Conservation (phyloP, 768 basidiomycete genomes). For the Podaxis pistillaris region DNA sequence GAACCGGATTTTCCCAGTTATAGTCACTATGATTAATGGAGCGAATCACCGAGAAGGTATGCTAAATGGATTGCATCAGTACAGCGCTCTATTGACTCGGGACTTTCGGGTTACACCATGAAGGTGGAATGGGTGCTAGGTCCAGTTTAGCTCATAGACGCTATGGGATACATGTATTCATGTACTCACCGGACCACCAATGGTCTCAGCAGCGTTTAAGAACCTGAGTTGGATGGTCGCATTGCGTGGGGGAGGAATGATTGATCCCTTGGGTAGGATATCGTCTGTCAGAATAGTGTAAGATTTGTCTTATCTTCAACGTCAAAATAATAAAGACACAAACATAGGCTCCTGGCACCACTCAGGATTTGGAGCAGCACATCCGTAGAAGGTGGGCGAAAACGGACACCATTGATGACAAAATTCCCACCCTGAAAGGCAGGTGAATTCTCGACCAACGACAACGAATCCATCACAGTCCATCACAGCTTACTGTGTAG, state of each 20-base stretch:
- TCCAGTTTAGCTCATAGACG: background rate
- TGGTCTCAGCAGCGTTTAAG: background rate
- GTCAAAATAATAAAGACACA: background rate
- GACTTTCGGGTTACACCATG: constrained; percentile 23
- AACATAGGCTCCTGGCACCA: constrained; percentile 23
- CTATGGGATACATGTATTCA: too few species aligned
- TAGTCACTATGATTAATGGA: constrained; percentile 4
- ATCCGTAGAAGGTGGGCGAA: constrained; percentile 30
- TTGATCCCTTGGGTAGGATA: constrained; percentile 36
- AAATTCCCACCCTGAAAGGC: constrained; percentile 12
- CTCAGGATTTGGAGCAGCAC: constrained; percentile 34
- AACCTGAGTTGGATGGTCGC: background rate
- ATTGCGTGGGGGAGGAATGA: constrained; percentile 39
- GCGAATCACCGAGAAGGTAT: constrained; percentile 12
- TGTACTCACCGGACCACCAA: constrained; percentile 6
- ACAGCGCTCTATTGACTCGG: background rate
- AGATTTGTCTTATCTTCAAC: background rate
- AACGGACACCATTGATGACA: constrained; percentile 24
- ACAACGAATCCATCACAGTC: background rate
- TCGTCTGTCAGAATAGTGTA: background rate
- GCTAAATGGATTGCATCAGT: constrained; percentile 19
- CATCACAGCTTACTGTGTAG: background rate
- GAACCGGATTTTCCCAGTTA: constrained; percentile 11
- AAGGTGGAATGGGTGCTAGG: constrained; percentile 15
- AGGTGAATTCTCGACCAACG: background rate